A percentile compares a stretch with the other conserved stretches of the same genome.
Conservation (phyloP, 345 rosid species). For the Orychophragmus violaceus region DNA sequence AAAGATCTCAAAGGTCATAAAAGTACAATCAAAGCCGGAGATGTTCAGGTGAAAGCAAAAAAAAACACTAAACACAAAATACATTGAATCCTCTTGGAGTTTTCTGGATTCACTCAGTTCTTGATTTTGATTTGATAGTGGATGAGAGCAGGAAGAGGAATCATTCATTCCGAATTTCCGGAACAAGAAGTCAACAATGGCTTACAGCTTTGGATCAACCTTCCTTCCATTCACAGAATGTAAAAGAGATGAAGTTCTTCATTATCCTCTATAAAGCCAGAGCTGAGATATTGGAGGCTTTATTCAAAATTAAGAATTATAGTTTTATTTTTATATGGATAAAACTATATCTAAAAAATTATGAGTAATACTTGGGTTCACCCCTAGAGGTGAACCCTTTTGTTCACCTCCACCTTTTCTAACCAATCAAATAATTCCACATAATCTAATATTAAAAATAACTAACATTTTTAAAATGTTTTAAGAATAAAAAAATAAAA, state of each 20-base stretch:
- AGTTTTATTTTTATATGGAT: too few relatives aligned
- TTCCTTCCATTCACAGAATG: slow-evolving; percentile 81
- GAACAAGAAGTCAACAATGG: slow-evolving; percentile 71
- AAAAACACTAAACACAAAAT: not conserved
- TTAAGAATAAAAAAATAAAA: too few relatives aligned
- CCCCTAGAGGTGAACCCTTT: too few relatives aligned
- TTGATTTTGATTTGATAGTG: slow-evolving; percentile 44
- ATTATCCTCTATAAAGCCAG: not conserved
- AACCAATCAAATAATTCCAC: too few relatives aligned
- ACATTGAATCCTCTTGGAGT: not conserved
- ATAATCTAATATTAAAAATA: too few relatives aligned
- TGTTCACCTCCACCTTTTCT: too few relatives aligned
- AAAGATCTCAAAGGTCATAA: slow-evolving; percentile 69
- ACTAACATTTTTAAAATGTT: too few relatives aligned
- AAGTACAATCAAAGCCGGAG: slow-evolving; percentile 74
- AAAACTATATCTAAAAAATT: too few relatives aligned
- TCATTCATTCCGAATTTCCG: slow-evolving; percentile 92
- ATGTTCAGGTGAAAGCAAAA: slow-evolving; percentile 61
- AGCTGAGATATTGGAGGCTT: too few relatives aligned
- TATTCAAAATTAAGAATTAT: too few relatives aligned
- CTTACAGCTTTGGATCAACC: slow-evolving; percentile 95
- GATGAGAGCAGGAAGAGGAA: slow-evolving; percentile 98
- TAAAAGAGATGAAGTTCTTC: slow-evolving; percentile 15
- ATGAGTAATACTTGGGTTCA: too few relatives aligned
- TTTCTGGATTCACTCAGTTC: not conserved